Evolutionary conservation across 1,139 yeast genomes (phyloP), one percentile per base, ranked within the genome.

Genomic region (Zygosaccharomyces sapae): DNA sequence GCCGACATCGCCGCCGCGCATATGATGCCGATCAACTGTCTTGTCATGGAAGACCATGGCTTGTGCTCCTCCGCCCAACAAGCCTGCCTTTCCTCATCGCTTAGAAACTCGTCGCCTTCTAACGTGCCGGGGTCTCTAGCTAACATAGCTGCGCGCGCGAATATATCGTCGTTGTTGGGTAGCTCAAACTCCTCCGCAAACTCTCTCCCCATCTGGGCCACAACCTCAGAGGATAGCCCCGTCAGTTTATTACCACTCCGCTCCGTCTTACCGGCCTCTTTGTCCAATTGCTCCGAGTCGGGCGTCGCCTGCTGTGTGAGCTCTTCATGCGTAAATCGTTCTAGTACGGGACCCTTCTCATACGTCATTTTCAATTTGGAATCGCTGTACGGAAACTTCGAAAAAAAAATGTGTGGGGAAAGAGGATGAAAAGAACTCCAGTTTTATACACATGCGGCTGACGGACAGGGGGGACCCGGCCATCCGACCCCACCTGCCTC

Each of bases 1-100:
- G 96, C 96, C 46, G 94, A 88, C 81, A 87, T 78, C 5, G 95
- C 84, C 37, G 90, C 84, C 63, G 86, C 77, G 13, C 86, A 75
- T 47, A 85, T 78, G 46, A 86, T 80, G 54, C 74, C 78, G 55
- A 81, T 68, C 58, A 87, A 71, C 50, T 78, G 77, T 30, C 57
- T 55, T 0, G 95, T 92, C 48, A 66, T 61, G 13, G 57, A 48
- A 33, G 61, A 59, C 67, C 72, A 77, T 41, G 82, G 80, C 50
- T 84, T 83, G 38, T 79, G 74, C 50, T 72, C 75, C 56, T 75
- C 81, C 47, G 67, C 64, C 52, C 77, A 69, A 37, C 86, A 70
- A 0, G 72, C 76, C 12, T 68, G 61, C 53, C 77, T 78, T 57
- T 87, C 95, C 1, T 79, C 83, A 48, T 78, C 82, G 4, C 71